These are phyloP conservation scores for Epichloe uncinata DNA, from an alignment of 2,329 filamentous ascomycete genomes.

Conservation along the genomic window DNA sequence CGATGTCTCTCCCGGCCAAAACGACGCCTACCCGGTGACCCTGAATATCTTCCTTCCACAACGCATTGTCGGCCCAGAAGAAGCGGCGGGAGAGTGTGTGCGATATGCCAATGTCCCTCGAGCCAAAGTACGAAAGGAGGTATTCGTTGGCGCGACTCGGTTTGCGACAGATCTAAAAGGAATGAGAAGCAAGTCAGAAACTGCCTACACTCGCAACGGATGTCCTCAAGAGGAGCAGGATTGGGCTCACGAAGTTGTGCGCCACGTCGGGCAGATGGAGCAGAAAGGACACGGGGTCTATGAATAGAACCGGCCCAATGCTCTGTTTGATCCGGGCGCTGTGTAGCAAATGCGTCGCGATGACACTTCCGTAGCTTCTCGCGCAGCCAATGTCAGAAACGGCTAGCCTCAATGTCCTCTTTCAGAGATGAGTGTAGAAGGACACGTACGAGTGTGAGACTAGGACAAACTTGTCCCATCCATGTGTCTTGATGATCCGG, in stretches of 20 bases:
- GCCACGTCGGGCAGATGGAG: constrained; percentile 49
- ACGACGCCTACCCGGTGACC: constrained; percentile 31
- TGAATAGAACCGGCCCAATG: constrained; percentile 37
- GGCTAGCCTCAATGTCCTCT: too few relatives aligned
- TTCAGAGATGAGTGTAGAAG: neutral
- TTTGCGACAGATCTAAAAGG: constrained; percentile 21
- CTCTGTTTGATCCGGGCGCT: constrained; percentile 13
- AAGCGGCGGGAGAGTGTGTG: constrained; percentile 45
- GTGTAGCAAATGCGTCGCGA: constrained; percentile 43
- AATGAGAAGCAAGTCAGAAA: too few relatives aligned
- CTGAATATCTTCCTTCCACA: constrained; percentile 44
- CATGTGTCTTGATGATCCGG: constrained; percentile 36
- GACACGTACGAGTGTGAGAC: constrained; percentile 31
- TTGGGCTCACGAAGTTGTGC: constrained; percentile 39
- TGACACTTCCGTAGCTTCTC: constrained; percentile 36
- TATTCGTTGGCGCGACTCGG: constrained; percentile 40
- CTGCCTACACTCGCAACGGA: too few relatives aligned
- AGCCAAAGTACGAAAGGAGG: constrained; percentile 46
- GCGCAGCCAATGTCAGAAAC: too few relatives aligned
- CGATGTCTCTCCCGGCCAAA: constrained; percentile 37
- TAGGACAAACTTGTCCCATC: constrained; percentile 38
- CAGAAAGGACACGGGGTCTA: constrained; percentile 47
- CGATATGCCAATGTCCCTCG: constrained; percentile 43
- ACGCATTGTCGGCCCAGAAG: constrained; percentile 47
- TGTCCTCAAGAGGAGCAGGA: neutral